phyloP scores from a whole-genome alignment of 2,329 filamentous ascomycete species.

The Pseudocercospora crystallina region DNA sequence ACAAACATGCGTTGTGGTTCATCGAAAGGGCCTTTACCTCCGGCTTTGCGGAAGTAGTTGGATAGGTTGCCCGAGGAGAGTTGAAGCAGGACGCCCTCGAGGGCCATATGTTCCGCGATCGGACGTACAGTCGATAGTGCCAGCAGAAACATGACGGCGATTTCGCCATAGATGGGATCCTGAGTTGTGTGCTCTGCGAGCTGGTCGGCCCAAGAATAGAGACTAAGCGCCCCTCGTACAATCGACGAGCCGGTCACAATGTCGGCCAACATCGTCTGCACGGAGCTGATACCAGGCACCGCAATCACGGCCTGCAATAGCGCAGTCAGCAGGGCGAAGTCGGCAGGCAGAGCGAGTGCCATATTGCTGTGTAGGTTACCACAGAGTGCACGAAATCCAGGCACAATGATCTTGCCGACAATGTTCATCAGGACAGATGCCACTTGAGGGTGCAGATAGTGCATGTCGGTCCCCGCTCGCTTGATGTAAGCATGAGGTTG shows the following conservation, averaged over 20 bases:
- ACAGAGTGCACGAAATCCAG: constrained; percentile 79
- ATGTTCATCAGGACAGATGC: constrained; percentile 71
- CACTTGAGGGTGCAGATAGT: constrained; percentile 37
- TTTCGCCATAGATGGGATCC: constrained; percentile 89
- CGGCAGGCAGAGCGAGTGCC: constrained; percentile 58
- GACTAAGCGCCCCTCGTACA: constrained; percentile 75
- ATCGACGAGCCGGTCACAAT: constrained; percentile 63
- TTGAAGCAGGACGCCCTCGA: constrained; percentile 78
- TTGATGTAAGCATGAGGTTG: constrained; percentile 55
- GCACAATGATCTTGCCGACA: constrained; percentile 73
- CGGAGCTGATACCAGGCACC: constrained; percentile 68
- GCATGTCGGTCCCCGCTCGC: constrained; percentile 16
- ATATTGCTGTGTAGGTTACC: constrained; percentile 68
- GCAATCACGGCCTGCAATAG: constrained; percentile 81
- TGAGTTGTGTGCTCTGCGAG: constrained; percentile 69
- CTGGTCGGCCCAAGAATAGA: constrained; percentile 93
- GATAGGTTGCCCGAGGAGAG: constrained; percentile 77
- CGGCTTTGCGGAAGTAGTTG: constrained; percentile 67
- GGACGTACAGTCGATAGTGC: constrained; percentile 78
- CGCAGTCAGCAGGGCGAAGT: constrained; percentile 83
- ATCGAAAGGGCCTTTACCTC: constrained; percentile 76
- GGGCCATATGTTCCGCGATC: constrained; percentile 85
- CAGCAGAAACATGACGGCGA: constrained; percentile 84
- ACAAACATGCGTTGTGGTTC: constrained; percentile 74
- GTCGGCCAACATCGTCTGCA: constrained; percentile 45